Conservation (phyloP, 169 alveolate species). For the Cryptosporidium xiaoi region DNA sequence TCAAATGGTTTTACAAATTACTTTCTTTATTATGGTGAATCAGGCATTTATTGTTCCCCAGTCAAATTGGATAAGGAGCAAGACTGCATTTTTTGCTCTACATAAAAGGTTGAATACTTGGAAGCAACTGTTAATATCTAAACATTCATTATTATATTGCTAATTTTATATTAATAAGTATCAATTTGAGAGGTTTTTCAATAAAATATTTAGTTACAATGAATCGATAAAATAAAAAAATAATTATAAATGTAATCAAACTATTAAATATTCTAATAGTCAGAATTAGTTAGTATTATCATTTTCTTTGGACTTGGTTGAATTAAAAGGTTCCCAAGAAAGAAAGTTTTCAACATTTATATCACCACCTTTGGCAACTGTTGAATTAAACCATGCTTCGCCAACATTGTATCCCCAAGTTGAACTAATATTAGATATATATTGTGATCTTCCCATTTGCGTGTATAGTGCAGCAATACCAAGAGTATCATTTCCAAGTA, state of each 20-base stretch:
- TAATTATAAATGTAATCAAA: too few species aligned
- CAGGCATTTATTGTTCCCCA: slow-evolving; percentile 55
- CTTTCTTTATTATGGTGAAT: slow-evolving; percentile 46
- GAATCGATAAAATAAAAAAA: too few species aligned
- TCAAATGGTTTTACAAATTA: slow-evolving; percentile 1
- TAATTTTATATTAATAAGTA: too few species aligned
- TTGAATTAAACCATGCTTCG: slow-evolving; percentile 65
- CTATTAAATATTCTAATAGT: too few species aligned
- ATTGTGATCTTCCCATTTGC: slow-evolving; percentile 62
- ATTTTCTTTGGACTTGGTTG: slow-evolving; percentile 1
- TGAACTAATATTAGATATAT: slow-evolving; percentile 21
- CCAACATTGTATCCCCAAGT: slow-evolving; percentile 73
- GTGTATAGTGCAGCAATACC: slow-evolving; percentile 71
- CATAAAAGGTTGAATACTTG: neutral
- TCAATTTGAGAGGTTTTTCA: too few species aligned
- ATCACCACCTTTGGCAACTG: slow-evolving; percentile 62
- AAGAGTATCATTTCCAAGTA: slow-evolving; percentile 29
- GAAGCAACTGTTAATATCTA: too few species aligned
- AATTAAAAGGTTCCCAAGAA: slow-evolving; percentile 71
- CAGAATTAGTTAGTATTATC: too few species aligned
- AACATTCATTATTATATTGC: too few species aligned
- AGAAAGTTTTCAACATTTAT: slow-evolving; percentile 62
- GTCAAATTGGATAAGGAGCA: slow-evolving; percentile 9
- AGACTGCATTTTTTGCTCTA: slow-evolving; percentile 41
- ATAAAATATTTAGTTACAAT: too few species aligned